These are phyloP conservation scores for Globisporangium megalacanthum DNA, from an alignment of 352 stramenopile species.

Conservation along the genomic window DNA sequence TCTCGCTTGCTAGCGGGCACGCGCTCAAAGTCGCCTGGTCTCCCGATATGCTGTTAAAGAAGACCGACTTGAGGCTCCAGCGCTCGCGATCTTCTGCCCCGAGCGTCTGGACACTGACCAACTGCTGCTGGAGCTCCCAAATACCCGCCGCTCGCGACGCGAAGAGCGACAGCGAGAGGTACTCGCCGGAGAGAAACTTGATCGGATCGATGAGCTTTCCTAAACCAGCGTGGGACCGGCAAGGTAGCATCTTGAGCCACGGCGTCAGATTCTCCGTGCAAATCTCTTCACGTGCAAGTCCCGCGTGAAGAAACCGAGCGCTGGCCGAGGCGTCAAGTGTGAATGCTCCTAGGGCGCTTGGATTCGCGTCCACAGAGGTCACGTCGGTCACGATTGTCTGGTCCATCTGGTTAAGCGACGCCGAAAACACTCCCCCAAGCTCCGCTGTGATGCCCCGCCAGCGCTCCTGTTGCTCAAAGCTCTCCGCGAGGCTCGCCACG, in stretches of 20 bases:
- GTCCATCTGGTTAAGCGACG: conserved; percentile 80
- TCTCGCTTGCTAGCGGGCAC: conserved; percentile 35
- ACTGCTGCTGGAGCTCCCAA: conserved; percentile 49
- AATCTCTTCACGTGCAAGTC: conserved; percentile 71
- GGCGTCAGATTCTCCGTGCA: conserved; percentile 88
- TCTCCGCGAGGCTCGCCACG: conserved; percentile 7
- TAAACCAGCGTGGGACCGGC: conserved; percentile 51
- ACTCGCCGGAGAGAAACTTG: conserved; percentile 62
- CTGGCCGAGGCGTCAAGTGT: background rate
- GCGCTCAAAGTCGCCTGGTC: conserved; percentile 16
- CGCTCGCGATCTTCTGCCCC: conserved; percentile 16
- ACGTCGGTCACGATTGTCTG: conserved; percentile 29
- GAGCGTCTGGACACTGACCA: conserved; percentile 46
- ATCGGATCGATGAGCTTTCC: conserved; percentile 72
- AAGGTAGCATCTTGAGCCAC: conserved; percentile 87
- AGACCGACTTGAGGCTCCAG: conserved; percentile 41
- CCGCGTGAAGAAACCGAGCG: conserved; percentile 45
- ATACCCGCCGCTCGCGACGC: conserved; percentile 18
- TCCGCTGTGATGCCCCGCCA: conserved; percentile 72
- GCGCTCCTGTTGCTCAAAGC: conserved; percentile 19
- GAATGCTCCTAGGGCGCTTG: conserved; percentile 18
- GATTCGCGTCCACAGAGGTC: conserved; percentile 8
- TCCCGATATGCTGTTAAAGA: conserved; percentile 24
- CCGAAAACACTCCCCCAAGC: conserved; percentile 76
- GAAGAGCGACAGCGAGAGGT: conserved; percentile 55